phyloP scores from a whole-genome alignment of 306 rosid genomes.

The Clitoria ternatea region DNA sequence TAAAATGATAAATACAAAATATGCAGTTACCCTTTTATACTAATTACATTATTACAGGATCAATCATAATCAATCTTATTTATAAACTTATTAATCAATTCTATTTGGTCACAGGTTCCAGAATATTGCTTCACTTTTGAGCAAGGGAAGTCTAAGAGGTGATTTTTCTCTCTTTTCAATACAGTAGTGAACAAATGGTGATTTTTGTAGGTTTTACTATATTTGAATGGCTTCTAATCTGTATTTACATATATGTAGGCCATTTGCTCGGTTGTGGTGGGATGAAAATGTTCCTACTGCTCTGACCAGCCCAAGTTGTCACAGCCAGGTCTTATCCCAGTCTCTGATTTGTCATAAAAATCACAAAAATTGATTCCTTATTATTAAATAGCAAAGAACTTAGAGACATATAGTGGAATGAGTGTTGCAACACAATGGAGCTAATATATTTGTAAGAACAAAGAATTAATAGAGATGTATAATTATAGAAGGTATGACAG shows the following conservation, averaged over 20 bases:
- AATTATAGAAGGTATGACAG: too few relatives aligned
- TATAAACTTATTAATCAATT: neutral
- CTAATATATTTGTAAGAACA: too few relatives aligned
- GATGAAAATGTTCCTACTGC: constrained; percentile 93
- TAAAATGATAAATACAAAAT: too few relatives aligned
- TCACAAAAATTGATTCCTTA: constrained; percentile 16
- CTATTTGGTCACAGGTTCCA: constrained; percentile 56
- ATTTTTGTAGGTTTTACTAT: constrained; percentile 9
- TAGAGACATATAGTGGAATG: too few relatives aligned
- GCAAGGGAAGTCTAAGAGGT: constrained; percentile 86
- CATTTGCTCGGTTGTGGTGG: constrained; percentile 97
- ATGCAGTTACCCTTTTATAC: too few relatives aligned
- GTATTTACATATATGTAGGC: constrained; percentile 41
- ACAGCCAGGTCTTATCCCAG: constrained; percentile 50
- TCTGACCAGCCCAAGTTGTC: constrained; percentile 64
- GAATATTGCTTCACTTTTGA: constrained; percentile 65
- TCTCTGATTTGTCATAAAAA: constrained; percentile 22
- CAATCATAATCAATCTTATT: too few relatives aligned
- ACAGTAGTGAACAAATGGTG: neutral
- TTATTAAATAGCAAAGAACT: too few relatives aligned
- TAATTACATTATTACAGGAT: too few relatives aligned
- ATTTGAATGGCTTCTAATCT: neutral
- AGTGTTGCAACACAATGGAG: too few relatives aligned
- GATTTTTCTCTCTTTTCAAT: constrained; percentile 14
- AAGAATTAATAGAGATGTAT: too few relatives aligned